phyloP scores from a whole-genome alignment of 176 grass and related monocot genomes.

The Bromus sterilis region DNA sequence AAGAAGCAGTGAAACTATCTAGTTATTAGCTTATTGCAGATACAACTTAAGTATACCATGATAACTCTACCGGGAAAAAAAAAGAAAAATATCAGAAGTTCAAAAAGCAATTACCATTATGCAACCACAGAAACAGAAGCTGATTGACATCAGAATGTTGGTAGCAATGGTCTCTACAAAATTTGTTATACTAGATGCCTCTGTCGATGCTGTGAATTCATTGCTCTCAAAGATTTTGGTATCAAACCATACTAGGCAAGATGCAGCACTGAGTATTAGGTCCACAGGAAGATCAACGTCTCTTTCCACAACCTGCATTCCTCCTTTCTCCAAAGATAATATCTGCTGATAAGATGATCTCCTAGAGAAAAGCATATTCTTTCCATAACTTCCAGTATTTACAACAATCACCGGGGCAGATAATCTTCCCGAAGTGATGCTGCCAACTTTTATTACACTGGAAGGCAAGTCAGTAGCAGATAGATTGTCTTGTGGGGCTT shows the following conservation, averaged over 20 bases:
- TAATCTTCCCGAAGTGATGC: conserved; percentile 11
- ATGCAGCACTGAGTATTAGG: conserved; percentile 57
- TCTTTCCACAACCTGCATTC: conserved; percentile 77
- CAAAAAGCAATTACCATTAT: conserved; percentile 67
- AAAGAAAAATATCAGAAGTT: background rate
- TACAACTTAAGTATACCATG: background rate
- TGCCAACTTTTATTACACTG: conserved; percentile 23
- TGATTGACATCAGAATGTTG: conserved; percentile 82
- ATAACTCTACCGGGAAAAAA: conserved; percentile 3
- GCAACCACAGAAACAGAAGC: conserved; percentile 87
- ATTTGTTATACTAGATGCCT: conserved; percentile 36
- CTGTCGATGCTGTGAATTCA: conserved; percentile 21
- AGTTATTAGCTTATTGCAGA: background rate
- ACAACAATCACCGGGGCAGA: conserved; percentile 56
- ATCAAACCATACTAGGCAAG: conserved; percentile 87
- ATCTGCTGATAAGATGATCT: conserved; percentile 93
- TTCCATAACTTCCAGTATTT: conserved; percentile 73
- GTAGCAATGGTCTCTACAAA: conserved; percentile 81
- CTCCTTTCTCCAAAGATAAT: conserved; percentile 79
- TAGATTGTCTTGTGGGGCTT: conserved; percentile 29
- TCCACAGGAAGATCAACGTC: conserved; percentile 83
- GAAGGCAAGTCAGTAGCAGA: conserved; percentile 25
- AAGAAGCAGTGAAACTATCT: background rate
- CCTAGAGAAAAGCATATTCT: conserved; percentile 68
- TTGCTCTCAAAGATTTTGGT: conserved; percentile 23